Conservation (phyloP, 1,284 basidiomycete species). For the Thecaphora frezii region DNA sequence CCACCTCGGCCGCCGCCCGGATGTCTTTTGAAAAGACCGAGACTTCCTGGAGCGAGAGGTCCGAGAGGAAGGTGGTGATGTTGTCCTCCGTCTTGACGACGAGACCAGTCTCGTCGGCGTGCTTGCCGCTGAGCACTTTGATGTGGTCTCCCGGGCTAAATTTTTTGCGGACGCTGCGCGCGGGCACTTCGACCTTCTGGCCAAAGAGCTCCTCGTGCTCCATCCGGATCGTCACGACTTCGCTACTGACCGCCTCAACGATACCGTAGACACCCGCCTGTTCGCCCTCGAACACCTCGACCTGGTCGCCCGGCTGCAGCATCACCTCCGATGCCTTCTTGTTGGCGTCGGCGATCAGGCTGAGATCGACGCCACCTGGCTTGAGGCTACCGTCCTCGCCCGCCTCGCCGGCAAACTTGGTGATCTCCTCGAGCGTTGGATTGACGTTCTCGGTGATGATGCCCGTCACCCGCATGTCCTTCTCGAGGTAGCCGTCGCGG, state of each 20-base stretch:
- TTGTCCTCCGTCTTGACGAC: slow-evolving; percentile 82
- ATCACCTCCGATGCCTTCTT: slow-evolving; percentile 82
- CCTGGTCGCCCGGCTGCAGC: slow-evolving; percentile 93
- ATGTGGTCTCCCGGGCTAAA: slow-evolving; percentile 98
- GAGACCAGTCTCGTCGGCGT: slow-evolving; percentile 91
- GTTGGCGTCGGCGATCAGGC: slow-evolving; percentile 83
- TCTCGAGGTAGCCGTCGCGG: slow-evolving; percentile 91
- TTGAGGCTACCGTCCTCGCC: slow-evolving; percentile 40
- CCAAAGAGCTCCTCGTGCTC: slow-evolving; percentile 77
- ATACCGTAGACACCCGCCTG: slow-evolving; percentile 89
- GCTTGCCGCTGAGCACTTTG: slow-evolving; percentile 94
- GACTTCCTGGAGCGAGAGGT: slow-evolving; percentile 93
- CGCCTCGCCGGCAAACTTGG: slow-evolving; percentile 72
- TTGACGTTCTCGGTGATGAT: slow-evolving; percentile 86
- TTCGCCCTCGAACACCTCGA: slow-evolving; percentile 96
- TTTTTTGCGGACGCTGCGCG: slow-evolving; percentile 84
- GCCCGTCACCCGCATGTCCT: slow-evolving; percentile 83
- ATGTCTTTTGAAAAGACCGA: slow-evolving; percentile 97
- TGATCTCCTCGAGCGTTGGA: slow-evolving; percentile 93
- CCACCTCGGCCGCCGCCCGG: slow-evolving; percentile 93
- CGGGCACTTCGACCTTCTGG: slow-evolving; percentile 79
- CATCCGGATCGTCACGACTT: slow-evolving; percentile 80
- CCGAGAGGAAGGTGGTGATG: slow-evolving; percentile 93
- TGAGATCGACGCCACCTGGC: slow-evolving; percentile 68
- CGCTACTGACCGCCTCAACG: slow-evolving; percentile 83